Evolutionary conservation across 768 basidiomycete species (phyloP), one percentile per base, ranked within the genome.

Genomic region (Galerina marginata): DNA sequence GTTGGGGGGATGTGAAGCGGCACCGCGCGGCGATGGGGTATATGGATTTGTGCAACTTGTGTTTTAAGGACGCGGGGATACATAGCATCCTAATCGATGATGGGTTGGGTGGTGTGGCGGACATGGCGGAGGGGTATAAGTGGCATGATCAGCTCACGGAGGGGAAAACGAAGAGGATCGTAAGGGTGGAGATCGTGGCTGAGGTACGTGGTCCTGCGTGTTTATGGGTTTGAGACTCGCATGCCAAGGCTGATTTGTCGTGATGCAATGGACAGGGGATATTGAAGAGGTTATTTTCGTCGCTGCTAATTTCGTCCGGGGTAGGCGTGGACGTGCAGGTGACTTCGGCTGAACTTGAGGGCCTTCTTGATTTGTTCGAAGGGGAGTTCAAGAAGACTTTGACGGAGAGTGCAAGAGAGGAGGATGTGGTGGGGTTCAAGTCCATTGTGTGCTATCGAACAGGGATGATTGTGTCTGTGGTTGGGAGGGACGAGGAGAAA

Each of bases 391-490:
- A 64, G 14, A 64, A 69, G 6, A 69, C 62, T 7, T 74, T 91
- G 49, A 65, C 52, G 0, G 59, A 70, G 0, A 67, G 69, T 55
- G 85, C 85, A 2, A 56, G 40, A 4, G 79, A 88, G 59, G 65
- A 73, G 0, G 73, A 78, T 36, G 87, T 91, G 9, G 90, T 75
- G 1, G 85, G 82, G 1, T 90, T 91, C 81, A 93, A 93, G 71
- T 91, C 90, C 9, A 81, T 92, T 45, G 80, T 86, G 1, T 91
- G 90, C 72, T 93, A 93, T 69, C 84, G 92, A 49, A 90, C 90
- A 0, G 92, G 92, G 2, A 76, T 93, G 46, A 78, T 86, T 65
- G 78, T 93, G 26, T 67, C 73, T 2, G 60, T 74, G 0, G 61
- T 64, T 15, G 64, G 71, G 10, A 64, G 68, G 2, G 61, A 57